phyloP scores from a whole-genome alignment of 176 grass and related monocot genomes.

The Bothriochloa decipiens region DNA sequence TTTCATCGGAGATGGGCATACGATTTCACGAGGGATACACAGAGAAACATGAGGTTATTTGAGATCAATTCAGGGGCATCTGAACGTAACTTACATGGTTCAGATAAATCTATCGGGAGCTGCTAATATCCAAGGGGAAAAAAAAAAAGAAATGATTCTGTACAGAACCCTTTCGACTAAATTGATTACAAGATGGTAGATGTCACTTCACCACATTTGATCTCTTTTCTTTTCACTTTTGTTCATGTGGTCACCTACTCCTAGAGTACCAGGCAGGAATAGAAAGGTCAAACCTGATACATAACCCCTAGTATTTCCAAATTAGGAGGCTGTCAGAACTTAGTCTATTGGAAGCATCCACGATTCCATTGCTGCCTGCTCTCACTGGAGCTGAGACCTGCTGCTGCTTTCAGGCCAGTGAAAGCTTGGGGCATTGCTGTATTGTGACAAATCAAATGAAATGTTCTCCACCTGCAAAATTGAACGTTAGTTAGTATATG shows the following conservation, averaged over 20 bases:
- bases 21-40: not conserved
- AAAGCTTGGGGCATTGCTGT: slow-evolving; percentile 67
- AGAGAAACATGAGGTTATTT: slow-evolving; percentile 24
- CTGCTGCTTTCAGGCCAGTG: slow-evolving; percentile 46
- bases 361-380: not conserved
- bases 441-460: slow-evolving; percentile 85
- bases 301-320: not conserved
- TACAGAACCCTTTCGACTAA: slow-evolving; percentile 29
- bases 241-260: not conserved
- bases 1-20: not conserved
- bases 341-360: slow-evolving; percentile 25
- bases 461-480: slow-evolving; percentile 71
- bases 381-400: not conserved
- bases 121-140: slow-evolving; percentile 7
- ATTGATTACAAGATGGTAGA: not conserved
- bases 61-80: not conserved
- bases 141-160: slow-evolving; percentile 9
- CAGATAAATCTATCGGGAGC: not conserved
- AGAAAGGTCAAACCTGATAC: slow-evolving; percentile 1
- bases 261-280: not conserved
- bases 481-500: slow-evolving; percentile 10
- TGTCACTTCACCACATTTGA: slow-evolving; percentile 12
- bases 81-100: slow-evolving; percentile 16
- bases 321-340: slow-evolving; percentile 1
- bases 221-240: slow-evolving; percentile 3